Evolutionary conservation across 140 eudicot species (phyloP), one percentile per base, ranked within the genome.

Genomic region (Anethum foeniculum): DNA sequence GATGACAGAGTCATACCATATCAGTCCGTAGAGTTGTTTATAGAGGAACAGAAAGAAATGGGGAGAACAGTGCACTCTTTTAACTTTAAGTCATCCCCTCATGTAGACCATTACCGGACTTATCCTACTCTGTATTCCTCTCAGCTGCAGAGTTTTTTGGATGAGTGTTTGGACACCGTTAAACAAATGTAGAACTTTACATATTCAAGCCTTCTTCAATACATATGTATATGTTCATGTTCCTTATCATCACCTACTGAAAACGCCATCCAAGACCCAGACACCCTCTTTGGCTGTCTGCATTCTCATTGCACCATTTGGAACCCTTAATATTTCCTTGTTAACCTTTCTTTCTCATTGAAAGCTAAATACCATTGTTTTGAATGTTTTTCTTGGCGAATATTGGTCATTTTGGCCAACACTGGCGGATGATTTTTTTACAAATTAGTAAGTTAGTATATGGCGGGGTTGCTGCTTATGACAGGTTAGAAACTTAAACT

Each of bases 41-140:
- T 82, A 0, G 89, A 86, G 18, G 80, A 82, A 25, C 97, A 94
- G 83, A 88, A 83, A 85, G 83, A 73, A 77, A 76, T 32, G 28
- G 99, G 97, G 74, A 87, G 84, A 81, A 79, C 68, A 36, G 99
- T 92, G 12, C 64, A 67, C 14, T 88, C 88, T 12, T 86, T 77
- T 43, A 85, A 94, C 90, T 94, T 94, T 76, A 85, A 86, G 39
- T 85, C 89, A 3, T 85, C 95, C 68, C 97, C 99, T 62, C 97
- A 90, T 82, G 97, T 94, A 64, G 97, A 92, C 81, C 97, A 94
- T 76, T 94, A 81, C 84, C 77, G 99, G 79, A 90, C 93, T 27
- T 94, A 80, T 83, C 95, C 99, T 38, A 90, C 80, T 82, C 64
- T 25, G 28, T 90, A 94, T 52, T 51, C 82, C 38, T 86, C 87